A percentile compares a stretch with the other conserved stretches of the same genome.
phyloP scores from a whole-genome alignment of 257 asterid genomes.

The Fraxinus pennsylvanica region DNA sequence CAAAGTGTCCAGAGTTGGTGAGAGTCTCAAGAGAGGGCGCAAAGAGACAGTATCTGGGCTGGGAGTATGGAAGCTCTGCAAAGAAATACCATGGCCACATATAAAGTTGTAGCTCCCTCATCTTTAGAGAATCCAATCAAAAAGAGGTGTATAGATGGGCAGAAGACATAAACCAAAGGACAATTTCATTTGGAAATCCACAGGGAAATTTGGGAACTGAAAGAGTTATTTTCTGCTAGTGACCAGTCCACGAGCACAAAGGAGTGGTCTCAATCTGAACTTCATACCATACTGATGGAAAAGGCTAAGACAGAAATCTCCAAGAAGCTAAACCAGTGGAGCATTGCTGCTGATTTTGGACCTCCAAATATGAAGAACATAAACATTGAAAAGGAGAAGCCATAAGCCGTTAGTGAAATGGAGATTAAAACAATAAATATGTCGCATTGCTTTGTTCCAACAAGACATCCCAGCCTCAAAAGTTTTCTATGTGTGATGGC shows the following conservation, averaged over 20 bases:
- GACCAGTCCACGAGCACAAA: constrained; percentile 16
- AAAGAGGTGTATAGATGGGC: constrained; percentile 44
- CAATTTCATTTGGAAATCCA: constrained; percentile 25
- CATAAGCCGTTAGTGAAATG: constrained; percentile 10
- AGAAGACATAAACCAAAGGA: constrained; percentile 25
- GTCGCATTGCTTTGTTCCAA: constrained; percentile 5
- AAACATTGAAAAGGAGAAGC: constrained; percentile 20
- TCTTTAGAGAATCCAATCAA: constrained; percentile 39
- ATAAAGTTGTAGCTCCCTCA: constrained; percentile 26
- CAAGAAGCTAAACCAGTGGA: constrained; percentile 41
- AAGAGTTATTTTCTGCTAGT: constrained; percentile 17
- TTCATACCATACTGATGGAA: constrained; percentile 35
- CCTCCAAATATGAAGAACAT: constrained; percentile 27
- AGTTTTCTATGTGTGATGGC: constrained; percentile 27
- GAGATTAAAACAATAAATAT: constrained; percentile 17
- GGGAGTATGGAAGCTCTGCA: constrained; percentile 6
- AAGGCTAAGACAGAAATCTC: constrained; percentile 48
- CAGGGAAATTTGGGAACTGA: constrained; percentile 25
- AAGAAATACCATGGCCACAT: constrained; percentile 6
- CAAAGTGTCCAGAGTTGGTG: constrained; percentile 19
- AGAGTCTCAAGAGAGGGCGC: constrained; percentile 32
- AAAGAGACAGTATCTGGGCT: constrained; percentile 18
- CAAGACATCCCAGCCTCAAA: constrained; percentile 18
- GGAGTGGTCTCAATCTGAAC: constrained; percentile 33
- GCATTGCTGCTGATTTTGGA: constrained; percentile 25